A percentile compares a stretch with the other conserved stretches of the same genome.
Conservation (phyloP, 2,329 filamentous ascomycete species). For the Fusarium torulosum region DNA sequence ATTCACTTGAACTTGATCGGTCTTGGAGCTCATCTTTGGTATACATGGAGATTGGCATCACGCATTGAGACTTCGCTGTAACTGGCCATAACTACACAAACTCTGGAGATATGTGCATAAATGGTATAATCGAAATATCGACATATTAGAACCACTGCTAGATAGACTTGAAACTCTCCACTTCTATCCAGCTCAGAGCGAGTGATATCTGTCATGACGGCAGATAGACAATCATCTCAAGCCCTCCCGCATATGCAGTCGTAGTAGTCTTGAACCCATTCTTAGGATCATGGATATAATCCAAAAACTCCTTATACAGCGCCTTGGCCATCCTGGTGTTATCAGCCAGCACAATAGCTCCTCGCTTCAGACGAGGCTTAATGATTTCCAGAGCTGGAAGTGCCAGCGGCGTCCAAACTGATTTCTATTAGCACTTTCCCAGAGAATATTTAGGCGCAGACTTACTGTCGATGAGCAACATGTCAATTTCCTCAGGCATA, state of each 20-base stretch:
- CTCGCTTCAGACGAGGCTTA: slow-evolving; percentile 59
- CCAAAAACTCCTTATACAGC: slow-evolving; percentile 63
- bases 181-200: background rate
- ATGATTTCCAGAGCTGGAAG: slow-evolving; percentile 65
- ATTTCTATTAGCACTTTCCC: background rate
- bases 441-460: slow-evolving; percentile 8
- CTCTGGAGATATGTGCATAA: background rate
- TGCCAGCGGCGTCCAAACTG: slow-evolving; percentile 69
- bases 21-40: slow-evolving; percentile 51
- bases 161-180: background rate
- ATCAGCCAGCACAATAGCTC: slow-evolving; percentile 64
- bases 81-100: background rate
- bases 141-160: background rate
- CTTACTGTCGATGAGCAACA: slow-evolving; percentile 74
- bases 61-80: slow-evolving; percentile 25
- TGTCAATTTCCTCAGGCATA: slow-evolving; percentile 63
- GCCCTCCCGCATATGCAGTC: slow-evolving; percentile 50
- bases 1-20: slow-evolving; percentile 58
- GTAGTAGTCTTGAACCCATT: slow-evolving; percentile 62
- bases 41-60: slow-evolving; percentile 48
- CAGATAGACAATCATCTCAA: slow-evolving; percentile 49
- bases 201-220: background rate
- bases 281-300: slow-evolving; percentile 58
- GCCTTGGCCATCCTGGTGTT: slow-evolving; percentile 58
- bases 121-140: no score